phyloP scores from a whole-genome alignment of 192 early-diverging fungal species.

The Coemansia sp. region DNA sequence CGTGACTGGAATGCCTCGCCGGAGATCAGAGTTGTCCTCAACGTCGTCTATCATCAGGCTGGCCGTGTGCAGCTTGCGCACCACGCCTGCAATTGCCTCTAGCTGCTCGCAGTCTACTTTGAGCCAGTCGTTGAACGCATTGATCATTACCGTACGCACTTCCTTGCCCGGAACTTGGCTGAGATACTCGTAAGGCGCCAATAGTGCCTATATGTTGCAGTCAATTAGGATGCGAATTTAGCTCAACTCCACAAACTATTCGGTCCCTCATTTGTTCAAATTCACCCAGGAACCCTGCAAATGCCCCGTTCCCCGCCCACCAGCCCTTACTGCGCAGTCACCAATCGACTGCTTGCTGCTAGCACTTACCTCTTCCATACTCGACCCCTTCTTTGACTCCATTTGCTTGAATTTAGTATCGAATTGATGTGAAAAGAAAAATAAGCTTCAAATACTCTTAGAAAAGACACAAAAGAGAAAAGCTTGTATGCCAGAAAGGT shows the following conservation, averaged over 20 bases:
- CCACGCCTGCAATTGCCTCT: conserved; percentile 69
- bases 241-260: neutral
- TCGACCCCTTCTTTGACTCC: conserved; percentile 12
- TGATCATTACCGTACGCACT: conserved; percentile 86
- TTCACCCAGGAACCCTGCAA: neutral
- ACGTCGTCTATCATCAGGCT: conserved; percentile 98
- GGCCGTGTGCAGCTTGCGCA: conserved; percentile 94
- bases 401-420: neutral
- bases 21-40: conserved; percentile 86
- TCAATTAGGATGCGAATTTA: neutral
- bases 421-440: neutral
- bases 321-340: neutral
- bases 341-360: neutral
- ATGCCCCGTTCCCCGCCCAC: neutral
- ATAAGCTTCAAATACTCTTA: neutral
- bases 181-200: conserved; percentile 94
- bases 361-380: conserved; percentile 34
- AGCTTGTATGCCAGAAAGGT: too few species aligned
- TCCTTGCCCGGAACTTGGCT: conserved; percentile 87
- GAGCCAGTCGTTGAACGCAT: conserved; percentile 91
- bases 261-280: neutral
- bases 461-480: neutral
- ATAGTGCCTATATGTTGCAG: conserved; percentile 61
- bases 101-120: conserved; percentile 69
- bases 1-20: conserved; percentile 89